These are phyloP conservation scores for Xylariaceae sp. DNA, from an alignment of 2,329 filamentous ascomycete species.

Conservation along the genomic window DNA sequence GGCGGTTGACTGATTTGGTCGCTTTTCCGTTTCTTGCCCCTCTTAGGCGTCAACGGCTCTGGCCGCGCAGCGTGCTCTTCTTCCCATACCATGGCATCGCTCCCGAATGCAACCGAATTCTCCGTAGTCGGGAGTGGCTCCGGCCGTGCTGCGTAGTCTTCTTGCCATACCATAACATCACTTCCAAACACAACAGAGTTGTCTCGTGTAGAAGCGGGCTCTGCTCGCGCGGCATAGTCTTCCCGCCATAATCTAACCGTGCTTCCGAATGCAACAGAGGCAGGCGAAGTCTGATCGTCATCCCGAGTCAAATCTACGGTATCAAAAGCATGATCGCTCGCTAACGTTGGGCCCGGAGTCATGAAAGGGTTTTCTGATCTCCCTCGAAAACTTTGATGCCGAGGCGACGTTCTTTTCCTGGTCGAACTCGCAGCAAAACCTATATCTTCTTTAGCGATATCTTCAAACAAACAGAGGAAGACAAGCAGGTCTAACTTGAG, in stretches of 20 bases:
- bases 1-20: slow-evolving; percentile 45
- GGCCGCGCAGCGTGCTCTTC: slow-evolving; percentile 46
- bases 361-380: slow-evolving; percentile 27
- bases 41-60: slow-evolving; percentile 40
- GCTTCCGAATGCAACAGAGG: slow-evolving; percentile 31
- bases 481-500: slow-evolving; percentile 13
- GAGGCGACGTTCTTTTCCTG: slow-evolving; percentile 31
- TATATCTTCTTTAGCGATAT: slow-evolving; percentile 2
- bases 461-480: neutral
- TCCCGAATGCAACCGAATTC: slow-evolving; percentile 32
- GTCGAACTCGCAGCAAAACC: slow-evolving; percentile 20
- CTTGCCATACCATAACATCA: slow-evolving; percentile 46
- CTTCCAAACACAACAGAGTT: slow-evolving; percentile 33
- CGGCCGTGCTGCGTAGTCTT: slow-evolving; percentile 45
- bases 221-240: slow-evolving; percentile 39
- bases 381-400: slow-evolving; percentile 13
- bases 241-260: slow-evolving; percentile 30
- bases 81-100: slow-evolving; percentile 44
- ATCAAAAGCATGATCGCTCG: slow-evolving; percentile 35
- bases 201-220: slow-evolving; percentile 28
- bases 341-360: slow-evolving; percentile 34
- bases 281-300: slow-evolving; percentile 31
- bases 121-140: slow-evolving; percentile 40
- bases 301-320: slow-evolving; percentile 41
- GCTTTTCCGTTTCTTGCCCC: slow-evolving; percentile 57